phyloP scores from a whole-genome alignment of 495 filamentous ascomycete genomes.

The Jackrogersella multiformis region DNA sequence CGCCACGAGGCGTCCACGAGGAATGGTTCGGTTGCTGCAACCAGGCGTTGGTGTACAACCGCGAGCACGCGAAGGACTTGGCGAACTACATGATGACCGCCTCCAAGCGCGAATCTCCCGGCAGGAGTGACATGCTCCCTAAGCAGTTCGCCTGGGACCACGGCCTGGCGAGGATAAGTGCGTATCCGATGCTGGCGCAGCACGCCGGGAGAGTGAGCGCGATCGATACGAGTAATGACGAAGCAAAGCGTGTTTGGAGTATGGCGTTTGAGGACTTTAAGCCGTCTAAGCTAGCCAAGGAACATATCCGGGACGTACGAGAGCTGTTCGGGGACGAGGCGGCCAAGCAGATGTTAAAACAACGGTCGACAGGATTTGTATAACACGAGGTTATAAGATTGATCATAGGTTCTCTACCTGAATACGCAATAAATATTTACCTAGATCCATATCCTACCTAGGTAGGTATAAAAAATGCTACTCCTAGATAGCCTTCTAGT shows the following conservation, averaged over 20 bases:
- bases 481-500: not conserved
- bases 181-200: conserved; percentile 47
- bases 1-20: conserved; percentile 53
- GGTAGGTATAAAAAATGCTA: not conserved
- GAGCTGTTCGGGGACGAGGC: conserved; percentile 42
- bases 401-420: not conserved
- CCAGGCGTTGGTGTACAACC: conserved; percentile 57
- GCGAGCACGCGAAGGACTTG: conserved; percentile 46
- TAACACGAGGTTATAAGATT: not conserved
- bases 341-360: conserved; percentile 26
- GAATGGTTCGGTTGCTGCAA: conserved; percentile 57
- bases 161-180: conserved; percentile 44
- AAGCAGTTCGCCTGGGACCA: conserved; percentile 45
- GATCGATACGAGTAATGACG: conserved; percentile 42
- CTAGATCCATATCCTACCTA: not conserved
- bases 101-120: conserved; percentile 18
- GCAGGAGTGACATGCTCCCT: conserved; percentile 46
- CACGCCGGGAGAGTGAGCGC: conserved; percentile 45
- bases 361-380: not conserved
- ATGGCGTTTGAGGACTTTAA: conserved; percentile 48
- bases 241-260: conserved; percentile 47
- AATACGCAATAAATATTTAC: not conserved
- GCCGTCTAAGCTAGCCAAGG: conserved; percentile 28
- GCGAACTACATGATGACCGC: conserved; percentile 41
- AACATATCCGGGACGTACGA: conserved; percentile 35